phyloP scores from a whole-genome alignment of 2,329 filamentous ascomycete species.

The Metarhizium rileyi region DNA sequence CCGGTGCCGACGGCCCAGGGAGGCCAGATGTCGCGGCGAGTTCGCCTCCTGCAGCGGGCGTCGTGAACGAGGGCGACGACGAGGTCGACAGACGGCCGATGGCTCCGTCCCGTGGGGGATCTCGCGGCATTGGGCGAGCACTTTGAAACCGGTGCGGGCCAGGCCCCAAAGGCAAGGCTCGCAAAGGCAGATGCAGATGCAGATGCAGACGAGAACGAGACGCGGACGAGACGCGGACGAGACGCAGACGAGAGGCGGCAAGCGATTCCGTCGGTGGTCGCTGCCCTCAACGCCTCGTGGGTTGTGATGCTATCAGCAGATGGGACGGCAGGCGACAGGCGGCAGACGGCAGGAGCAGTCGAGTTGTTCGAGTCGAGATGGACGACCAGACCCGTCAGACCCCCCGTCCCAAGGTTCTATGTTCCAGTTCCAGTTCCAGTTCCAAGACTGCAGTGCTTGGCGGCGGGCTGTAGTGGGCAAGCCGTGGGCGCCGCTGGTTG shows the following conservation, averaged over 20 bases:
- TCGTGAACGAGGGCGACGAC: conserved; percentile 9
- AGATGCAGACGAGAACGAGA: neutral
- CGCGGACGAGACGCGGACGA: no score
- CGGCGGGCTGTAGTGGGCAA: no score
- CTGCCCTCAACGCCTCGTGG: neutral
- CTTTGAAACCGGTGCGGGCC: conserved; percentile 7
- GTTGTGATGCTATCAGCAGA: neutral
- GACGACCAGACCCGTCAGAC: no score
- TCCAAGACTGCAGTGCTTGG: no score
- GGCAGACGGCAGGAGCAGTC: no score
- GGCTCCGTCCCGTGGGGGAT: conserved; percentile 10
- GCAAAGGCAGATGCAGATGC: conserved; percentile 1
- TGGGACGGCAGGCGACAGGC: neutral
- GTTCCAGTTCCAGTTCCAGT: no score
- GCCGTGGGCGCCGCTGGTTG: no score
- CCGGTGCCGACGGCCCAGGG: no score
- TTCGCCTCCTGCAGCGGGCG: neutral
- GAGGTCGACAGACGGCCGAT: conserved; percentile 12
- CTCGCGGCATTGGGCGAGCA: conserved; percentile 15
- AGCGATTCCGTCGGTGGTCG: no score
- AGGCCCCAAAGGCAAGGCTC: conserved; percentile 7
- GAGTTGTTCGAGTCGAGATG: no score
- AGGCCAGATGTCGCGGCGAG: neutral
- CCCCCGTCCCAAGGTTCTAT: no score
- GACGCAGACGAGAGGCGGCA: no score